A percentile compares a stretch with the other conserved stretches of the same genome.
These are phyloP conservation scores for Perilla frutescens DNA, from an alignment of 257 asterid species.

Conservation along the genomic window DNA sequence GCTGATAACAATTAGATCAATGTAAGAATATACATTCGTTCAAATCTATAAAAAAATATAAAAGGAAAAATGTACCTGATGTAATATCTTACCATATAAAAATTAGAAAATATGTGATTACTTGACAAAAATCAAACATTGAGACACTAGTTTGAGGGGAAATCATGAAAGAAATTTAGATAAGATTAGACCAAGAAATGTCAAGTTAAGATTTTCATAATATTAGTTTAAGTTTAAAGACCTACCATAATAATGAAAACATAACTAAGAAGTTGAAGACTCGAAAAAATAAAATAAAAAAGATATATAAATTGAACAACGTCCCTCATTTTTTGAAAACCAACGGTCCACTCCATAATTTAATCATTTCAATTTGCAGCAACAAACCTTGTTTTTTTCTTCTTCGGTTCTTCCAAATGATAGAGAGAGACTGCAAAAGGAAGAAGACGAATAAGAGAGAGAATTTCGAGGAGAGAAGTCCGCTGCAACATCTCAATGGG, in stretches of 20 bases:
- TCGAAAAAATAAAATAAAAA: not conserved
- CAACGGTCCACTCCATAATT: conserved; percentile 36
- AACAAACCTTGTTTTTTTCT: not conserved
- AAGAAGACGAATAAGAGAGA: conserved; percentile 30
- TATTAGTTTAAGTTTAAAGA: not conserved
- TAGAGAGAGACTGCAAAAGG: conserved; percentile 34
- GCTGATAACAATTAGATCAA: too few relatives aligned
- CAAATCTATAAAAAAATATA: too few relatives aligned
- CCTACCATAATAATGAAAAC: not conserved
- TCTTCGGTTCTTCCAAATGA: conserved; percentile 3
- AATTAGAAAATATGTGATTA: too few relatives aligned
- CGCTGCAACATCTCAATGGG: conserved; percentile 51
- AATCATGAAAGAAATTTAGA: too few relatives aligned
- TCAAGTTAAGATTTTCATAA: not conserved
- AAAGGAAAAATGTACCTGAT: too few relatives aligned
- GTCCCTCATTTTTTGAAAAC: conserved; percentile 17
- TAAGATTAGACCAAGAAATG: too few relatives aligned
- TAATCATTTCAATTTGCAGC: conserved; percentile 24
- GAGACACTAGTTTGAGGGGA: too few relatives aligned
- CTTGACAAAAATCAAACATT: too few relatives aligned
- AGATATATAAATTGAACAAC: not conserved
- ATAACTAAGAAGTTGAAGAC: too few relatives aligned
- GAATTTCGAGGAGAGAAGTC: conserved; percentile 40
- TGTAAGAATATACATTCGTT: too few relatives aligned
- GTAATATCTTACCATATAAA: too few relatives aligned